Conservation (phyloP, 257 asterid species). For the Solanum sitiens region DNA sequence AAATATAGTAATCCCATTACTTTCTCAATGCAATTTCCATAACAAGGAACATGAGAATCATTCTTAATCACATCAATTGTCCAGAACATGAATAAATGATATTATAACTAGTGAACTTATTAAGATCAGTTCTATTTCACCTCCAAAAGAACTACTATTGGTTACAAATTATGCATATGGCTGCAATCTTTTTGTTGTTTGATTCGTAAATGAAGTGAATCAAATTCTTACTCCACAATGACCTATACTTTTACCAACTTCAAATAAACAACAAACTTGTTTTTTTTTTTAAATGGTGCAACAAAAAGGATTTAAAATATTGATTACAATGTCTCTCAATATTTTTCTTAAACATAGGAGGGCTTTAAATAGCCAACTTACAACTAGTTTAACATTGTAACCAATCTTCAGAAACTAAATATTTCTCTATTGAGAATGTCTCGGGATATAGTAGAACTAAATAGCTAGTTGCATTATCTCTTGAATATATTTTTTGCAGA, state of each 20-base stretch:
- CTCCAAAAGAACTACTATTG: not conserved
- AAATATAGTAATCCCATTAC: not conserved
- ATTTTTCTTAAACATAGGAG: not conserved
- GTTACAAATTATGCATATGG: not conserved
- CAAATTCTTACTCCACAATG: not conserved
- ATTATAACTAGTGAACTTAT: not conserved
- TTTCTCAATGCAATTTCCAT: not conserved
- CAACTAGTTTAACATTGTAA: not conserved
- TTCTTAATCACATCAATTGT: not conserved
- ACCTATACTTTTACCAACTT: not conserved
- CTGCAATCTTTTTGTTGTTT: not conserved
- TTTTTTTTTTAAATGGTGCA: not conserved
- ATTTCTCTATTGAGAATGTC: not conserved
- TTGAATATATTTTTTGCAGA: too few relatives aligned
- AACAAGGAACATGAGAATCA: not conserved
- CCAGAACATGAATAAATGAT: not conserved
- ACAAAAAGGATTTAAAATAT: too few relatives aligned
- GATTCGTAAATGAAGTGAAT: not conserved
- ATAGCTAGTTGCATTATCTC: too few relatives aligned
- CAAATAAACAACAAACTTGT: not conserved
- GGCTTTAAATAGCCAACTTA: not conserved
- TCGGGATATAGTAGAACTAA: too few relatives aligned
- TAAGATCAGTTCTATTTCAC: not conserved
- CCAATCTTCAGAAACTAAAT: not conserved
- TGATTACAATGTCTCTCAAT: not conserved